These are phyloP conservation scores for Dichomitus squalens DNA, from an alignment of 1,284 basidiomycete species.

Conservation along the genomic window DNA sequence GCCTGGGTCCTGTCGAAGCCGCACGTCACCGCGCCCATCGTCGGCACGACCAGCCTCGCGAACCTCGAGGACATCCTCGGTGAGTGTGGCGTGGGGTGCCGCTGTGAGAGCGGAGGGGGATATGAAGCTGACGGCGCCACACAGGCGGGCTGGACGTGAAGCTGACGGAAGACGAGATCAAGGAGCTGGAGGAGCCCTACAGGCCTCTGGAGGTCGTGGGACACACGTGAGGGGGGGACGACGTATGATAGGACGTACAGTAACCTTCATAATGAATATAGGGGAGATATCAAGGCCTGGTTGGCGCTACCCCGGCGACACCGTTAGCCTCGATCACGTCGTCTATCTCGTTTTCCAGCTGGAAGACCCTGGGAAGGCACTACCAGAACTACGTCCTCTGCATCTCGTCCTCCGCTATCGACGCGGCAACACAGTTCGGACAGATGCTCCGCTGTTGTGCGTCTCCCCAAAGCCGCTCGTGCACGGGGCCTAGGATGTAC, in stretches of 20 bases:
- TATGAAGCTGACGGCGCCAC: background rate
- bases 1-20: constrained; percentile 25
- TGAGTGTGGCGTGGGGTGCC: too few relatives aligned
- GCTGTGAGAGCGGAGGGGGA: too few relatives aligned
- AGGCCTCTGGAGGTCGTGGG: constrained; percentile 11
- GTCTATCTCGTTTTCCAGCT: too few relatives aligned
- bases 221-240: constrained; percentile 13
- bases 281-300: too few relatives aligned
- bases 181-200: constrained; percentile 42
- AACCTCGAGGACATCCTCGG: constrained; percentile 38
- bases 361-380: too few relatives aligned
- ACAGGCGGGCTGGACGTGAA: constrained; percentile 6
- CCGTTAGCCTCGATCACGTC: too few relatives aligned
- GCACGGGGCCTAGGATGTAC: too few relatives aligned
- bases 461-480: background rate
- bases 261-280: too few relatives aligned
- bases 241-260: too few relatives aligned
- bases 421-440: background rate
- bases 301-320: too few relatives aligned
- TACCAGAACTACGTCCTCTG: too few relatives aligned
- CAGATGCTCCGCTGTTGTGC: too few relatives aligned
- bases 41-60: constrained; percentile 39
- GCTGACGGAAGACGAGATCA: constrained; percentile 13
- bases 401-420: background rate
- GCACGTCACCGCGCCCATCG: constrained; percentile 38